A percentile compares a stretch with the other conserved stretches of the same genome.
phyloP scores from a whole-genome alignment of 2,329 filamentous ascomycete species.

The Oidium heveae region DNA sequence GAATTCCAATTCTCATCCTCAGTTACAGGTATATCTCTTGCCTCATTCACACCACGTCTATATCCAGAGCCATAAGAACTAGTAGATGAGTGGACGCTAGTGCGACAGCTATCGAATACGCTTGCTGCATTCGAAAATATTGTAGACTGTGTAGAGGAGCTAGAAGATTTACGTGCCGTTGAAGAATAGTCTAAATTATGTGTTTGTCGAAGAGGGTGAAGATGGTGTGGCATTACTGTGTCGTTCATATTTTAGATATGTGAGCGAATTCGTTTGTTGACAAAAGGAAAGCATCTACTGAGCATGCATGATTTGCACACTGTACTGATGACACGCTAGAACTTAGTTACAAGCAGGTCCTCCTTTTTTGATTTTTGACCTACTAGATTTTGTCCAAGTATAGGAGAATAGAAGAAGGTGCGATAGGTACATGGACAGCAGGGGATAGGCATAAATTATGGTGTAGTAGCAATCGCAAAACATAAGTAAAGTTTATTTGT shows the following conservation, averaged over 20 bases:
- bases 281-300: conserved; percentile 7
- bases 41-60: conserved; percentile 55
- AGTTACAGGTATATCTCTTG: conserved; percentile 25
- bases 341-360: conserved; percentile 2
- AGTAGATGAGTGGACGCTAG: conserved; percentile 48
- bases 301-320: conserved; percentile 2
- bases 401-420: conserved; percentile 5
- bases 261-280: conserved; percentile 3
- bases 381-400: conserved; percentile 6
- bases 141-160: conserved; percentile 44
- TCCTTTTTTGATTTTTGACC: conserved; percentile 3
- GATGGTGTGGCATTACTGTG: conserved; percentile 28
- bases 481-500: not conserved
- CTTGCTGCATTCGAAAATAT: conserved; percentile 30
- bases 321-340: conserved; percentile 3
- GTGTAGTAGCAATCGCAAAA: not conserved
- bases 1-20: conserved; percentile 6
- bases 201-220: conserved; percentile 28
- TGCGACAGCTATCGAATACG: conserved; percentile 28
- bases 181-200: conserved; percentile 22
- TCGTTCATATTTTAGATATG: conserved; percentile 3
- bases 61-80: conserved; percentile 41
- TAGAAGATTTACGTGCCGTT: conserved; percentile 37
- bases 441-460: not conserved
- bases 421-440: conserved; percentile 1